Evolutionary conservation across 306 rosid genomes (phyloP).

Genomic region (Coriaria nepalensis): DNA sequence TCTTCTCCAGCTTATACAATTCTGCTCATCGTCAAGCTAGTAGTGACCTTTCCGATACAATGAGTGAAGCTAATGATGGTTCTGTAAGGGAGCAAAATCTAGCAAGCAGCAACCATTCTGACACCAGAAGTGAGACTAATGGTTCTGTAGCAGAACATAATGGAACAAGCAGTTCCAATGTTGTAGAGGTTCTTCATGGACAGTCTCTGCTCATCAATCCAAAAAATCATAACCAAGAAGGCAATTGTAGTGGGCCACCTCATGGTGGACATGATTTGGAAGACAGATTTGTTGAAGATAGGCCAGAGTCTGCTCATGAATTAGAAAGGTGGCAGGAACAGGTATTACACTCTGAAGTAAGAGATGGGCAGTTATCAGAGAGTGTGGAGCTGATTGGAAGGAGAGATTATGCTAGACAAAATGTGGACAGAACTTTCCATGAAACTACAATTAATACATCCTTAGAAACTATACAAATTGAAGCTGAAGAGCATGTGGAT

Average conservation of each 20-base stretch:
- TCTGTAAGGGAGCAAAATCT: too few species aligned
- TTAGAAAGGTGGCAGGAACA: conserved; percentile 30
- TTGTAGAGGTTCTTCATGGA: conserved; percentile 25
- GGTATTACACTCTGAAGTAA: conserved; percentile 23
- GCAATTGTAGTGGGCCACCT: conserved; percentile 18
- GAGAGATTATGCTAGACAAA: conserved; percentile 22
- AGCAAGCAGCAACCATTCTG: conserved; percentile 39
- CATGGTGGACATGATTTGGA: conserved; percentile 22
- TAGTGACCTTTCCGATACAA: too few species aligned
- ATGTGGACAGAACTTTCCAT: conserved; percentile 20
- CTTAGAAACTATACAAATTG: conserved; percentile 27
- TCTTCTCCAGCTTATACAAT: conserved; percentile 48
- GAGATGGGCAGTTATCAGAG: conserved; percentile 14
- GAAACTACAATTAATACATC: conserved; percentile 19
- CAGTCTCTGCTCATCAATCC: conserved; percentile 23
- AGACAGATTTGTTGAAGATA: conserved; percentile 24
- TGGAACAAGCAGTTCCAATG: conserved; percentile 27
- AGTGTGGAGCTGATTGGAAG: conserved; percentile 16
- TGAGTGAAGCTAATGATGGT: too few species aligned
- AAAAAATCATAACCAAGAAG: conserved; percentile 22
- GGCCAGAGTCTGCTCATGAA: conserved; percentile 24
- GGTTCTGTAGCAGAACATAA: conserved; percentile 28
- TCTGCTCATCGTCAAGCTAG: conserved; percentile 41
- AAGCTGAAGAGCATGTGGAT: conserved; percentile 22
- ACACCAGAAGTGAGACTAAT: conserved; percentile 28